These are phyloP conservation scores for Hypoxylon trugodes DNA, from an alignment of 495 filamentous ascomycete genomes.

Conservation along the genomic window DNA sequence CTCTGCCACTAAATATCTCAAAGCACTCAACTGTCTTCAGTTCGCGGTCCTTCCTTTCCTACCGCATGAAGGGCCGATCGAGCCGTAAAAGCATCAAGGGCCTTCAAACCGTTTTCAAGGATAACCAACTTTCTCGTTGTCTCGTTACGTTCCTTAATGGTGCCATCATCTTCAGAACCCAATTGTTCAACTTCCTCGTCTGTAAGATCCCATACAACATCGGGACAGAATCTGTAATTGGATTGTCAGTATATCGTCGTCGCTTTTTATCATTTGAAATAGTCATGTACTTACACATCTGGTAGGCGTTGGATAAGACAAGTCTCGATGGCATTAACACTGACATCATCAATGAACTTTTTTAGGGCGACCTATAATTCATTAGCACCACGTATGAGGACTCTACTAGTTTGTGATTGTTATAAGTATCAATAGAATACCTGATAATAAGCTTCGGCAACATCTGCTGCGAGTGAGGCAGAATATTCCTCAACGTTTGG, in stretches of 20 bases:
- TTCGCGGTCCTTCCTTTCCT: not conserved
- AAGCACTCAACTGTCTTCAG: not conserved
- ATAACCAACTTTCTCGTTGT: constrained; percentile 24
- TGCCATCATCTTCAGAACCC: constrained; percentile 38
- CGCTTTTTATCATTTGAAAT: not conserved
- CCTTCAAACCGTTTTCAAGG: constrained; percentile 31
- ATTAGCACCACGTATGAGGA: constrained; percentile 8
- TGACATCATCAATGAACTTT: constrained; percentile 65
- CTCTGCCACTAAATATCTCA: not conserved
- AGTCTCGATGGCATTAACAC: constrained; percentile 59
- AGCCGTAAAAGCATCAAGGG: constrained; percentile 32
- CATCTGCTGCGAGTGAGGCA: constrained; percentile 35
- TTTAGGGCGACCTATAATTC: constrained; percentile 57
- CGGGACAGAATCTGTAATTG: constrained; percentile 30
- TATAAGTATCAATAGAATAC: no score
- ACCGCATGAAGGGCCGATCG: constrained; percentile 19
- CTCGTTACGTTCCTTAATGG: constrained; percentile 36
- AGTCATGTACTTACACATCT: constrained; percentile 23
- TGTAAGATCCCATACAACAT: constrained; percentile 35
- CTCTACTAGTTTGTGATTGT: no score
- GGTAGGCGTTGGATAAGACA: constrained; percentile 34
- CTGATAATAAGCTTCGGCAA: constrained; percentile 54
- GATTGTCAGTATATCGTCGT: not conserved
- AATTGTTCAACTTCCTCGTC: constrained; percentile 30
- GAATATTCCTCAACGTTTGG: constrained; percentile 33